Conservation (phyloP, 23 red algal genomes). For the Gracilaria gracilis region DNA sequence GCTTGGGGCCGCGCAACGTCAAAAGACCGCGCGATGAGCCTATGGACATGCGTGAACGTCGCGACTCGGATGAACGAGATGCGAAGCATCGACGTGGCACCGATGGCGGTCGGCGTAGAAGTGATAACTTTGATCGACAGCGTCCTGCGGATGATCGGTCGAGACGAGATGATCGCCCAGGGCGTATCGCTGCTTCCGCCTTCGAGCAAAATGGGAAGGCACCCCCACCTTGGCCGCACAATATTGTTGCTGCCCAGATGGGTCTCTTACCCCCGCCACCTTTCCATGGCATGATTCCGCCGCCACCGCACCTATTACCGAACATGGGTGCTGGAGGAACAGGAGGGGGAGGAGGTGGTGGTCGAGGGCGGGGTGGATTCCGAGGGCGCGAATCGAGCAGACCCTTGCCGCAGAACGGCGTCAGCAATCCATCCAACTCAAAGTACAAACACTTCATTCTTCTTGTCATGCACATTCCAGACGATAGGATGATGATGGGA, state of each 20-base stretch:
- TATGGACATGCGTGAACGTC: slow-evolving; percentile 20
- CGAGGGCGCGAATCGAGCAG: background rate
- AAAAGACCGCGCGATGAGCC: slow-evolving; percentile 28
- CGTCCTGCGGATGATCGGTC: background rate
- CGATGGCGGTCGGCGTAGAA: background rate
- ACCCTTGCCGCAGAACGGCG: slow-evolving; percentile 5
- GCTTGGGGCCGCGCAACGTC: slow-evolving; percentile 7
- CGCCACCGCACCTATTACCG: background rate
- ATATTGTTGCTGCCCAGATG: background rate
- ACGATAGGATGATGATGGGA: slow-evolving; percentile 75
- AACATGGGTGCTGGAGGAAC: slow-evolving; percentile 11
- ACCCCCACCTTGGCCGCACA: slow-evolving; percentile 23
- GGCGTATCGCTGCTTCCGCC: background rate
- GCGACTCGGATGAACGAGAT: slow-evolving; percentile 10
- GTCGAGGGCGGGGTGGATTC: slow-evolving; percentile 20
- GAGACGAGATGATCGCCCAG: slow-evolving; percentile 8
- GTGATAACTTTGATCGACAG: slow-evolving; percentile 3
- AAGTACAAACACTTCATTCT: slow-evolving; percentile 55
- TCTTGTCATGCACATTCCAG: slow-evolving; percentile 49
- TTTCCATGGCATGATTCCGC: slow-evolving; percentile 21
- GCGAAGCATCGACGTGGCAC: slow-evolving; percentile 23
- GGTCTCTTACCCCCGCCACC: background rate
- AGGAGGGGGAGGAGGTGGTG: background rate
- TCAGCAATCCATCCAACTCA: background rate
- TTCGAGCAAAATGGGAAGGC: slow-evolving; percentile 32